Percentiles rank a stretch among this genome's conserved stretches.
Evolutionary conservation across 371 early-diverging fungal genomes (phyloP).

Genomic region (Apophysomyces trapeziformis): DNA sequence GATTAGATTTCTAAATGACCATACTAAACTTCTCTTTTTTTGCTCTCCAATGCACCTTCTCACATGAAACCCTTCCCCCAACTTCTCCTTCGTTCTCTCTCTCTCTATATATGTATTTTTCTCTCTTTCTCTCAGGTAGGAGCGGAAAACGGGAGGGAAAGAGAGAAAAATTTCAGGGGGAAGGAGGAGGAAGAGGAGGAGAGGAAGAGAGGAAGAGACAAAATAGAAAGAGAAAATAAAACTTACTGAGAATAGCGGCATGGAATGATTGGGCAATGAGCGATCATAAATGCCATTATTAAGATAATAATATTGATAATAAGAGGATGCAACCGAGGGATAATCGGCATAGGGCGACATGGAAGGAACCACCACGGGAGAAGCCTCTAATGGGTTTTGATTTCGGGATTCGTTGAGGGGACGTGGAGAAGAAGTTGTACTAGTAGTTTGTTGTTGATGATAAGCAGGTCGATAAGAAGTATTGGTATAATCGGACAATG

Average conservation of each 20-base stretch:
- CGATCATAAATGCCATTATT: not conserved
- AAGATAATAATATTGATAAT: conserved; percentile 3
- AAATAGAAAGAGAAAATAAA: not conserved
- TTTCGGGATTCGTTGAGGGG: conserved; percentile 1
- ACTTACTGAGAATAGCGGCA: conserved; percentile 2
- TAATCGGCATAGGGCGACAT: conserved; percentile 15
- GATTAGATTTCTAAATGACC: conserved; percentile 5
- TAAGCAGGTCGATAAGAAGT: conserved; percentile 35
- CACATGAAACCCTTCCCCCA: too few species aligned
- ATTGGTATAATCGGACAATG: conserved; percentile 15
- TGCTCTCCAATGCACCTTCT: too few species aligned
- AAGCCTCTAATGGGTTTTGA: not conserved
- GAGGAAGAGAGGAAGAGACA: not conserved
- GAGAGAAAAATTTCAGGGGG: not conserved
- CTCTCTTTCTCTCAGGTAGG: not conserved
- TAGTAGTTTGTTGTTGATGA: conserved; percentile 13
- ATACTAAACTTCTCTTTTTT: too few species aligned
- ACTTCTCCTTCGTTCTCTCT: too few species aligned
- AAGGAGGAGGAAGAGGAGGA: not conserved
- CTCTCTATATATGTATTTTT: not conserved
- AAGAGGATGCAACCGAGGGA: not conserved
- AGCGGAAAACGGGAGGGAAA: conserved; percentile 7
- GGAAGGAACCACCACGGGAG: conserved; percentile 18
- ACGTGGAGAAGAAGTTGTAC: not conserved
- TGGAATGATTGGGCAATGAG: not conserved